Evolutionary conservation across 768 basidiomycete species (phyloP).

Genomic region (Thelephora ganbajun): DNA sequence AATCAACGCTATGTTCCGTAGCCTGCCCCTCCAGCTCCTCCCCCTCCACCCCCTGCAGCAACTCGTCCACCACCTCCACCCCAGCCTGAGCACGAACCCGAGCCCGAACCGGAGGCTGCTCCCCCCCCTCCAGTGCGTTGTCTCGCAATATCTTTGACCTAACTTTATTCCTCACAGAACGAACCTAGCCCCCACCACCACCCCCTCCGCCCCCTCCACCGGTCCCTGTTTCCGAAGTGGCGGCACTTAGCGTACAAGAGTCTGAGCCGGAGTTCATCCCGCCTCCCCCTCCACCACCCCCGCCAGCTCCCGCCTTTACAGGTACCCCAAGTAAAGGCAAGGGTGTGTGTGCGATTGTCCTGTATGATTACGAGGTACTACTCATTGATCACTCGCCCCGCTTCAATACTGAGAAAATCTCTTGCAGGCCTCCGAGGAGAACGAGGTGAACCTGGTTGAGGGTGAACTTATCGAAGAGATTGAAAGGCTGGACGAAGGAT

Average conservation of each 20-base stretch:
- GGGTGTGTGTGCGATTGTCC: slow-evolving; percentile 59
- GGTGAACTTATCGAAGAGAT: slow-evolving; percentile 75
- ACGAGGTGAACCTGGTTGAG: slow-evolving; percentile 70
- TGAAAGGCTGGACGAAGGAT: slow-evolving; percentile 77
- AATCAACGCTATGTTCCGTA: slow-evolving; percentile 1
- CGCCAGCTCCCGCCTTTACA: slow-evolving; percentile 8
- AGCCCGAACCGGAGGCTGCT: slow-evolving; percentile 17
- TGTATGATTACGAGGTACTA: slow-evolving; percentile 67
- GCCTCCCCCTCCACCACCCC: slow-evolving; percentile 26
- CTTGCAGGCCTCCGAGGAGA: slow-evolving; percentile 62
- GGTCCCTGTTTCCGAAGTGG: slow-evolving; percentile 19
- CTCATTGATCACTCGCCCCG: slow-evolving; percentile 1
- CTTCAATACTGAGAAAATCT: neutral
- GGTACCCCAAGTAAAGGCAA: slow-evolving; percentile 16
- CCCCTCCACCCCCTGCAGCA: slow-evolving; percentile 18
- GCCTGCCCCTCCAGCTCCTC: slow-evolving; percentile 21
- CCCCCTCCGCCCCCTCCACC: slow-evolving; percentile 35
- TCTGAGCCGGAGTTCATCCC: slow-evolving; percentile 21
- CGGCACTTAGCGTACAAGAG: slow-evolving; percentile 8
- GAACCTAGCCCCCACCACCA: slow-evolving; percentile 20
- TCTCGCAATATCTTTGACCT: neutral
- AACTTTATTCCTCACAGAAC: neutral
- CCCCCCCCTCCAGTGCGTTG: slow-evolving; percentile 21
- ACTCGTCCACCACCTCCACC: slow-evolving; percentile 18
- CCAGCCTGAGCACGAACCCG: slow-evolving; percentile 20